Base-by-base conservation (phyloP, 1,284 basidiomycete species). In the Cystobasidium pallidum region DNA sequence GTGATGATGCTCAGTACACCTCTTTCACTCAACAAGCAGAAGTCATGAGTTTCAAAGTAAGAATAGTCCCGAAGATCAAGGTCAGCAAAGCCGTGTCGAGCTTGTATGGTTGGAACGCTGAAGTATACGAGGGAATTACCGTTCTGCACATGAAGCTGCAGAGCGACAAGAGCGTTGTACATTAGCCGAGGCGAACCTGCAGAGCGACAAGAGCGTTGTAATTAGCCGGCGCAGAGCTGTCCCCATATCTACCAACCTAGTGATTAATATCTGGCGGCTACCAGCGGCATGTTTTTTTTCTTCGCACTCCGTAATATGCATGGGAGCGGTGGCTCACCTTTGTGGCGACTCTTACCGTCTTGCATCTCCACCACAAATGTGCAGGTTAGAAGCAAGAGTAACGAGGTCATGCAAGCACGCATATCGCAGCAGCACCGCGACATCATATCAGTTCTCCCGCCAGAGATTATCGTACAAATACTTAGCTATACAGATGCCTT, bases 1-100 rank as follows among this genome's bases (percentile, higher is more conserved):
- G 68, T 32, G 68, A 71, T 24, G 61, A 63, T 64, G 68, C 68
- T 26, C 68, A 71, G 34, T 71, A 71, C 30, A 34, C 61, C 3
- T 51, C 43, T 0, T 71, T 71, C 34, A 32, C 61, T 24, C n/a
- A 26, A 21, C 21, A 63, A 45, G 68, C 68, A 11, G 68, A 64
- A 64, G 10, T 2, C 8, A 34, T 41, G 21, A 41, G 61, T 0
- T 71, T 71, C 51, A 63, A 55, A 21, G 61, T 64, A 4, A 71
- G 64, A 26, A 17, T 26, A 3, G 39, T 71, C 13, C 59, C 68
- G 17, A 28, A 36, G 21, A 28, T 30, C 2, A 71, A 71, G 32
- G 28, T 71, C 39, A 28, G 68, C 8, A 71, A 71, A 30, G 61
- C 59, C 19, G 61, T 71, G 6, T 8, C 63, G 10, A 43, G 15